Evolutionary conservation across 2,329 filamentous ascomycete species (phyloP), one percentile per base, ranked within the genome.

Genomic region (Aspergillus spinulosporus): DNA sequence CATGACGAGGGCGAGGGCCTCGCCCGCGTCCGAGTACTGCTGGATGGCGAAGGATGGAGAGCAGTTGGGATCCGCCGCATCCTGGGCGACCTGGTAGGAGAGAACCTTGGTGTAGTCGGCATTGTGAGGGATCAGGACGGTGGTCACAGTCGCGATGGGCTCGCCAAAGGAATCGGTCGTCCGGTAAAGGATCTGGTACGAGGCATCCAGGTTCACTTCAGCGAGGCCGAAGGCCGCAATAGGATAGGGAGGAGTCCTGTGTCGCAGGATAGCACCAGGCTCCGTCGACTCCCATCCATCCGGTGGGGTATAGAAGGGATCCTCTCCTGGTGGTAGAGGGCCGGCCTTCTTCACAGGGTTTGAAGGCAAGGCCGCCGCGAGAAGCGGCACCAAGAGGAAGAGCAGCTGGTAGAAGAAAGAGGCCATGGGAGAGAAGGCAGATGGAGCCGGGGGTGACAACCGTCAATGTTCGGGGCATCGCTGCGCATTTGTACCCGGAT

Each of bases 21-120:
- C 70, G 2, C 76, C 62, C 26, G 48, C 54, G 21, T 56, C 54
- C 70, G 66, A 7, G 73, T 72, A 5, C 74, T 72, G 69, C 40
- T 67, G 66, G 2, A 71, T 48, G 3, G 56, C 65, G 44, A 68
- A 71, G 1, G 66, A 69, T 1, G 68, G 66, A 9, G 61, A 63
- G 49, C 64, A 67, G 49, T 69, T 65, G n/a, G 62, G 59, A 14
- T 65, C 57, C 1, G 63, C 59, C 1, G 66, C 59, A 50, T 72
- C 67, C 47, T 70, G 56, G 0, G 75, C 65, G 4, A 75, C 65
- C 56, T 79, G 75, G 56, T 76, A 79, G 0, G 77, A 80, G 1
- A 80, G 59, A 26, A 54, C 53, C 32, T 68, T 68, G 42, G 61
- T 62, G 48, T 57, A 59, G 47, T 67, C 59, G 39, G 69, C 66